Evolutionary conservation across 164 flowering plant genomes (phyloP), one percentile per base, ranked within the genome.

Genomic region (Dillenia turbinata): DNA sequence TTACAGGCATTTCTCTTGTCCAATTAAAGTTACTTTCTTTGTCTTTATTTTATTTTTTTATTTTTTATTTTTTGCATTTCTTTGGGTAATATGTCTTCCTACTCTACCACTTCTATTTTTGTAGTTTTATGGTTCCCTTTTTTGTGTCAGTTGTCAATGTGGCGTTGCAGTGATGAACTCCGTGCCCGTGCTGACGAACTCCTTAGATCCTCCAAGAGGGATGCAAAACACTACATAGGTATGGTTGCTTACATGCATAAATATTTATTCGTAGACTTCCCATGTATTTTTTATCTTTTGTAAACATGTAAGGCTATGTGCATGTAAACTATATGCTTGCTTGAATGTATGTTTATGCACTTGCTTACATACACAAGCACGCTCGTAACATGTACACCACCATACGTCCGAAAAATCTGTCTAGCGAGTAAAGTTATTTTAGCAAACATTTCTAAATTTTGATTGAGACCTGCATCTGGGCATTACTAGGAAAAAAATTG

Each of bases 81-180:
- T 6, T 33, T 33, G 40, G 6, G 40, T 33, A 5, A 7, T 33
- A 33, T 33, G 40, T 33, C 7, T 33, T 33, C 40, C 40, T 33
- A 33, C 40, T 33, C 40, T 33, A 33, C 40, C 40, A 33, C 40
- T 4, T 33, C 5, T 33, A 33, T 33, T 33, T 33, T 33, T 33
- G 40, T 33, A 33, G 40, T 6, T 33, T 33, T 33, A 33, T 33
- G 40, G 40, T 33, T 33, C 40, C 40, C 5, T 33, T 4, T 33
- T 33, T 6, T 61, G 67, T 57, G 49, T 76, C 80, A 95, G 99
- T 60, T 92, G 70, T 95, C 99, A 52, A 95, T 95, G 99, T 95
- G 97, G 97, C 99, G 97, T 61, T 95, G 97, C 85, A 95, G 64
- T 77, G 97, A 88, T 56, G 99, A 95, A 69, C 92, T 95, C 59